phyloP scores from a whole-genome alignment of 768 basidiomycete genomes.

The Rubroboletus satanas region DNA sequence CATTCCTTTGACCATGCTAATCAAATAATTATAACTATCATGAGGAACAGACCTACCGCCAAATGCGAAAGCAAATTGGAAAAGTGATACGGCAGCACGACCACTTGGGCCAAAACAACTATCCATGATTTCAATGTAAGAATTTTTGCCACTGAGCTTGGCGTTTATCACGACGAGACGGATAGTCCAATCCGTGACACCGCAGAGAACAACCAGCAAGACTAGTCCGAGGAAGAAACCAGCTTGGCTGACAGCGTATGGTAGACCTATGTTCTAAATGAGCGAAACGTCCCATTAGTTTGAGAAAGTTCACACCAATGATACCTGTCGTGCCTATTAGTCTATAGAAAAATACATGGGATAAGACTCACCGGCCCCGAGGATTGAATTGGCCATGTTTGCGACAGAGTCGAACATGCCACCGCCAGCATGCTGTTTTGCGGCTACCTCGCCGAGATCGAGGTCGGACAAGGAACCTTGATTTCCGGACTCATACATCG shows the following conservation, averaged over 20 bases:
- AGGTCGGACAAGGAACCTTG: conserved; percentile 24
- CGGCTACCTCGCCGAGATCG: conserved; percentile 70
- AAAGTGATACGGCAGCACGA: conserved; percentile 91
- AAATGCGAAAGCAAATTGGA: conserved; percentile 97
- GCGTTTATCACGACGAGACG: conserved; percentile 93
- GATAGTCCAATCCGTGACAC: conserved; percentile 96
- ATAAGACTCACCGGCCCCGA: conserved; percentile 72
- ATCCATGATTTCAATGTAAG: conserved; percentile 93
- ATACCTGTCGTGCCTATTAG: conserved; percentile 47
- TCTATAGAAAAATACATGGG: conserved; percentile 7
- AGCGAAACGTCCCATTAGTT: background rate
- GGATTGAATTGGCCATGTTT: conserved; percentile 95
- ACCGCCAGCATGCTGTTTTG: conserved; percentile 64
- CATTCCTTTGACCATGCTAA: conserved; percentile 61
- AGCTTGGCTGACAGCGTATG: conserved; percentile 91
- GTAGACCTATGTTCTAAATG: conserved; percentile 56
- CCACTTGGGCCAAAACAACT: conserved; percentile 89
- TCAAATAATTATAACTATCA: conserved; percentile 1
- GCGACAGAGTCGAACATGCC: conserved; percentile 76
- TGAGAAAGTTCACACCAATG: conserved; percentile 49
- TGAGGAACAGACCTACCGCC: conserved; percentile 58
- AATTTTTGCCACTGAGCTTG: conserved; percentile 87
- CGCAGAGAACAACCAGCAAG: conserved; percentile 77
- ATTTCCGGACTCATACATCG: conserved; percentile 38
- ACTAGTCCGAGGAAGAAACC: conserved; percentile 86